Percentiles rank a stretch among this genome's conserved stretches.
Evolutionary conservation across 805 yeast species (phyloP).

Genomic region (Ogataea saltuana): DNA sequence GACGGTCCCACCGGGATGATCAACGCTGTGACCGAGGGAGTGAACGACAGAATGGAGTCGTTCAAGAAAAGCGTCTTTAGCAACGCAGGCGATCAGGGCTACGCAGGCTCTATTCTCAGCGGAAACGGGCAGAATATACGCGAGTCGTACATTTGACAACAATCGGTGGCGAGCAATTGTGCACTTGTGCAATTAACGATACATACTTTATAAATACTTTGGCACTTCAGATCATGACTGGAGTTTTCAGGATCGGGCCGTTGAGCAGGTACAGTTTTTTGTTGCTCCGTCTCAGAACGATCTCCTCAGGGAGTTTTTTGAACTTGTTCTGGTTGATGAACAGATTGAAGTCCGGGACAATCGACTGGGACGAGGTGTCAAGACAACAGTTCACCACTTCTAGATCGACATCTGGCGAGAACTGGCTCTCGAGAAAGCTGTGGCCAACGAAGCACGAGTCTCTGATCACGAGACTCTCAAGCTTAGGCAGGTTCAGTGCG

Average conservation of each 20-base stretch:
- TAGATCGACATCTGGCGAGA: neutral
- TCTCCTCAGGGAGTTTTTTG: slow-evolving; percentile 11
- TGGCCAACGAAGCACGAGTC: slow-evolving; percentile 14
- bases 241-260: slow-evolving; percentile 5
- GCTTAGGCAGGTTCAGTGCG: slow-evolving; percentile 5
- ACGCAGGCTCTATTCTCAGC: neutral
- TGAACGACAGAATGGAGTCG: slow-evolving; percentile 28
- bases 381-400: slow-evolving; percentile 3
- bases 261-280: slow-evolving; percentile 12
- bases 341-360: neutral
- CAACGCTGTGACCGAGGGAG: slow-evolving; percentile 57
- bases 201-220: no score
- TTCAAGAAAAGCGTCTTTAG: slow-evolving; percentile 26
- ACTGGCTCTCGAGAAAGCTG: slow-evolving; percentile 5
- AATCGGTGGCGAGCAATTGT: no score
- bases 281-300: slow-evolving; percentile 10
- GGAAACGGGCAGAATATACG: slow-evolving; percentile 2
- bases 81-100: slow-evolving; percentile 3
- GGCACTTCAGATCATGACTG: slow-evolving; percentile 3
- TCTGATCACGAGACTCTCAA: slow-evolving; percentile 3
- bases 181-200: no score
- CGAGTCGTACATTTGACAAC: neutral
- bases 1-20: slow-evolving; percentile 76
- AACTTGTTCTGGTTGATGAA: slow-evolving; percentile 1
- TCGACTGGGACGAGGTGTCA: neutral